Conservation (phyloP, 163 green algal genomes). For the Botryococcus braunii region DNA sequence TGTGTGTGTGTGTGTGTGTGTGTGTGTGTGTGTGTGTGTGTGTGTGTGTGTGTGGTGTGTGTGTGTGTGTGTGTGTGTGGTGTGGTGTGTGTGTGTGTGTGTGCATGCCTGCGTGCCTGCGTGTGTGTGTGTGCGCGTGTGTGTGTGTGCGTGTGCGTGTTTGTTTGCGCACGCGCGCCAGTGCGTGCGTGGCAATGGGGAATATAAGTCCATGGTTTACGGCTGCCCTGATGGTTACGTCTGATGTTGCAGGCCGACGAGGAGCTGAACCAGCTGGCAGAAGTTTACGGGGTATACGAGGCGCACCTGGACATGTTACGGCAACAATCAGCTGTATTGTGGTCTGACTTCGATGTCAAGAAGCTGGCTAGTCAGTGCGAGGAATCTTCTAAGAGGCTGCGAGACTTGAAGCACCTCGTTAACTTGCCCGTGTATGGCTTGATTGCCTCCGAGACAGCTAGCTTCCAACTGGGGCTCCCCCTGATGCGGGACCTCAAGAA, state of each 20-base stretch:
- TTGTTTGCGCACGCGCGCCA: no score
- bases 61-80: no score
- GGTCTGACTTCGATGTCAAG: slow-evolving; percentile 66
- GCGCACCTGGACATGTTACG: slow-evolving; percentile 56
- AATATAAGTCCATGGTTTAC: no score
- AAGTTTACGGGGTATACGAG: slow-evolving; percentile 69
- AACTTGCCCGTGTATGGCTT: slow-evolving; percentile 51
- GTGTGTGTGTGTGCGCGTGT: no score
- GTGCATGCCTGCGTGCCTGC: no score
- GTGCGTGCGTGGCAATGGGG: no score
- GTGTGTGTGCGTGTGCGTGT: no score
- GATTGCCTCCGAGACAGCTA: slow-evolving; percentile 57
- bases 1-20: no score
- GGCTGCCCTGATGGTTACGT: no score
- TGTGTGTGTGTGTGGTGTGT: no score
- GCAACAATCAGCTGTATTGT: slow-evolving; percentile 55
- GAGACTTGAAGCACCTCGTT: slow-evolving; percentile 61
- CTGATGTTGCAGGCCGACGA: slow-evolving; percentile 47
- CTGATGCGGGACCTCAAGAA: slow-evolving; percentile 79
- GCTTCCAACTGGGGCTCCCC: slow-evolving; percentile 67
- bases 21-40: no score
- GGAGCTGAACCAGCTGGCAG: slow-evolving; percentile 55
- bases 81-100: no score
- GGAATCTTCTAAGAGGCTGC: slow-evolving; percentile 35
- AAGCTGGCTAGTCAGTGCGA: slow-evolving; percentile 60